Evolutionary conservation across 441 rosid genomes (phyloP).

Genomic region (Oxalis stricta): DNA sequence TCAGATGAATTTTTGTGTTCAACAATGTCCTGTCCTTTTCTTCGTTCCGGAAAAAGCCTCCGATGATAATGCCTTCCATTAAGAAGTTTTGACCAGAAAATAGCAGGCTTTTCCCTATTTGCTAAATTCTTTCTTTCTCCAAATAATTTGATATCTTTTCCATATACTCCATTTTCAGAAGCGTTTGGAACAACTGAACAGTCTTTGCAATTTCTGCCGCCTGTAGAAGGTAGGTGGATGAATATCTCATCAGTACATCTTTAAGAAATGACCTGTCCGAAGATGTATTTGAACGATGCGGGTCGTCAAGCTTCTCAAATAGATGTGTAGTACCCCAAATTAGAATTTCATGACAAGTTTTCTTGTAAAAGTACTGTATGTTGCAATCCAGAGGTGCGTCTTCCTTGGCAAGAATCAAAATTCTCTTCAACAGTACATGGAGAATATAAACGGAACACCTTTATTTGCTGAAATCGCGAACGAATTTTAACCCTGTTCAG

Average conservation of each 20-base stretch:
- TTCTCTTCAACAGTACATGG: conserved; percentile 31
- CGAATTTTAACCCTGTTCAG: conserved; percentile 21
- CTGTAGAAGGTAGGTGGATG: conserved; percentile 7
- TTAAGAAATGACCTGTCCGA: conserved; percentile 16
- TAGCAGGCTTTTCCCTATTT: conserved; percentile 8
- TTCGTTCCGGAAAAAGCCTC: conserved; percentile 20
- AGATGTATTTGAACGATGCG: conserved; percentile 12
- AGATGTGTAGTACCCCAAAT: conserved; percentile 33
- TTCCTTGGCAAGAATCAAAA: conserved; percentile 26
- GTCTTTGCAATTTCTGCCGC: conserved; percentile 3
- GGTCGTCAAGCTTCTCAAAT: conserved; percentile 22
- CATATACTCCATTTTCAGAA: conserved; percentile 10
- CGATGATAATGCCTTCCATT: conserved; percentile 23
- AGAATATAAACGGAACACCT: conserved; percentile 28
- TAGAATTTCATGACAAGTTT: conserved; percentile 15
- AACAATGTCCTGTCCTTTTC: conserved; percentile 10
- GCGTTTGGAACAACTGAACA: conserved; percentile 17
- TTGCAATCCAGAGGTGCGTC: conserved; percentile 11
- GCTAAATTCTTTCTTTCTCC: conserved; percentile 15
- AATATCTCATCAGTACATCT: conserved; percentile 22
- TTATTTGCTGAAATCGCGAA: conserved; percentile 18
- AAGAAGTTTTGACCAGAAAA: conserved; percentile 22
- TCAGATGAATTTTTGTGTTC: conserved; percentile 4
- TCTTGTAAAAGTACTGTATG: conserved; percentile 2
- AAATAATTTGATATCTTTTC: conserved; percentile 6